Base-by-base conservation (phyloP, 176 grass and related monocot genomes). In the Aegilops tauschii region DNA sequence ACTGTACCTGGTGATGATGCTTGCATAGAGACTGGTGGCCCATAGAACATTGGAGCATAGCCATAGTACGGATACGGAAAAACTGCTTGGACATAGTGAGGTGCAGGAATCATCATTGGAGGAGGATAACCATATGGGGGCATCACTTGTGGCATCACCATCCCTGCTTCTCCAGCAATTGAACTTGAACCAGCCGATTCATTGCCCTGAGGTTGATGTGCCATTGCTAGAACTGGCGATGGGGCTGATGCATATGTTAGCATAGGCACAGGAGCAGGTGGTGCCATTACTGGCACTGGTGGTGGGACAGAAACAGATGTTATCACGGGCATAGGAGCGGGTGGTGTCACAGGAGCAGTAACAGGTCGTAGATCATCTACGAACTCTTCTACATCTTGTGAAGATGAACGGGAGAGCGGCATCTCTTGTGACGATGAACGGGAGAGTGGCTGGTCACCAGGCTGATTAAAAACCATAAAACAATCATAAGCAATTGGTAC, bases 101-200 rank as follows among this genome's bases (percentile, higher is more conserved):
- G 59, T 27, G 79, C 17, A 88, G 88, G 88, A 68, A 88, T 49
- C 72, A 88, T 86, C 82, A 86, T 79, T 52, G 91, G 91, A 82
- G 91, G 91, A 82, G 91, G 91, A 82, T 90, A 88, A 74, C 76
- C 37, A 77, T 82, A 85, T 4, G 88, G 82, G 28, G 88, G 47
- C 61, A 88, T 79, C 68, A 47, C 36, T 88, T 85, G 88, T 90
- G 85, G 58, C 50, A 82, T 83, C 49, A 69, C 17, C 1, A 63
- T 36, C 23, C 28, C 85, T 90, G 50, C 35, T 64, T 87, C 85
- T 83, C 65, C 73, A 44, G 69, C 14, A 77, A 36, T 69, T 62
- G 47, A 86, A 83, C 61, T 79, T 35, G 73, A 73, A 29, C 21
- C 42, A 64, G 36, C 68, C 13, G 61, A 54, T 27, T 79, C 71